Percentiles rank a stretch among this genome's conserved stretches.
These are phyloP conservation scores for Verruconis gallopava DNA, from an alignment of 2,329 filamentous ascomycete species.

Conservation along the genomic window DNA sequence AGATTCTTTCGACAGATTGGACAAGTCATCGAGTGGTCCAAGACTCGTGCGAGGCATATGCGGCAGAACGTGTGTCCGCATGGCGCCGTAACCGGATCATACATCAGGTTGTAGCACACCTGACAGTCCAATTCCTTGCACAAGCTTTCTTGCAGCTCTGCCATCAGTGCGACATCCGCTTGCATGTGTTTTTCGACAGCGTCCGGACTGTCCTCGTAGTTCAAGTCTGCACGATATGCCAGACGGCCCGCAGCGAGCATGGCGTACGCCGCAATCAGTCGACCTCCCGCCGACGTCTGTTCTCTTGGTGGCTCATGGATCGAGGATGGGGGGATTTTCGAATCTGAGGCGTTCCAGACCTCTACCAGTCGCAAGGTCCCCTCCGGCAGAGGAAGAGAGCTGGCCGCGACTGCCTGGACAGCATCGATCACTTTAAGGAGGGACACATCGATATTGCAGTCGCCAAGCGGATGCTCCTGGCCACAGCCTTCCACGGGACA, in stretches of 20 bases:
- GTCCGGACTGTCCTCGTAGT: conserved; percentile 31
- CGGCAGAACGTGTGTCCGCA: conserved; percentile 89
- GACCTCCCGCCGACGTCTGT: conserved; percentile 39
- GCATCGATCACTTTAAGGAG: conserved; percentile 59
- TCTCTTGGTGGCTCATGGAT: not conserved
- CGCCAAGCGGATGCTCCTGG: conserved; percentile 60
- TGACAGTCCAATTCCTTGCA: conserved; percentile 73
- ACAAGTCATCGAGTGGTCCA: conserved; percentile 57
- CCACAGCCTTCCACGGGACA: conserved; percentile 58
- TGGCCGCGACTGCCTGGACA: conserved; percentile 10
- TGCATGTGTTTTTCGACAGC: conserved; percentile 24
- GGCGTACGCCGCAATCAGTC: conserved; percentile 52
- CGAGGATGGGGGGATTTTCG: not conserved
- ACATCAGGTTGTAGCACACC: conserved; percentile 69
- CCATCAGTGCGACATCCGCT: conserved; percentile 39
- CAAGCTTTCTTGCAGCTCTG: conserved; percentile 46
- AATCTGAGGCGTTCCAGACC: conserved; percentile 12
- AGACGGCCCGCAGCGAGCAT: conserved; percentile 51
- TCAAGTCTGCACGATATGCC: conserved; percentile 41
- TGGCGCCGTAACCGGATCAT: conserved; percentile 69
- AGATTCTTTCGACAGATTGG: conserved; percentile 65
- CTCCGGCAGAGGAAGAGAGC: conserved; percentile 12
- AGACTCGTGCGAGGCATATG: conserved; percentile 59
- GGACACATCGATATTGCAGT: conserved; percentile 66
- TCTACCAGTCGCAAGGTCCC: conserved; percentile 30